These are phyloP conservation scores for Kazachstania sp. DNA, from an alignment of 1,139 yeast genomes.

Conservation along the genomic window DNA sequence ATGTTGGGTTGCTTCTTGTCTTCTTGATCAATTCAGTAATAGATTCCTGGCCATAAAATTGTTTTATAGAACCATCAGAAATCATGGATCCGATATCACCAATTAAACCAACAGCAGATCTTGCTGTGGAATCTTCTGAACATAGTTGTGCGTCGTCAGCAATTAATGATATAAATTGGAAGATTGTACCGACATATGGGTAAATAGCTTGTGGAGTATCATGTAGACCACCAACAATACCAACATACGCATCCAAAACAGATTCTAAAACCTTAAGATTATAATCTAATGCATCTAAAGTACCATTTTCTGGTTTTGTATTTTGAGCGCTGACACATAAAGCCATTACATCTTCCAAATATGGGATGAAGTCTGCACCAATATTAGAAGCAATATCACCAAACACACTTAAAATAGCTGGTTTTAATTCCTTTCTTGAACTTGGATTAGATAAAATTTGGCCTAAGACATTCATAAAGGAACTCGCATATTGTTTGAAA, in stretches of 20 bases:
- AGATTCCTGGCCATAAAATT: slow-evolving; percentile 65
- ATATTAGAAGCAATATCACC: slow-evolving; percentile 93
- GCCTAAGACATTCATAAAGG: slow-evolving; percentile 77
- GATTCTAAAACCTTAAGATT: slow-evolving; percentile 68
- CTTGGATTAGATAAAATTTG: slow-evolving; percentile 55
- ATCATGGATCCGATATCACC: slow-evolving; percentile 91
- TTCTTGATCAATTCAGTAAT: slow-evolving; percentile 65
- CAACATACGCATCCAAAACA: slow-evolving; percentile 89
- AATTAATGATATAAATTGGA: slow-evolving; percentile 56
- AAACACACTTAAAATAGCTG: slow-evolving; percentile 85
- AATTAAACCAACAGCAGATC: slow-evolving; percentile 76
- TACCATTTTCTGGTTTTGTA: slow-evolving; percentile 44
- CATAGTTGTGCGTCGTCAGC: slow-evolving; percentile 52
- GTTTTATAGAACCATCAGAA: slow-evolving; percentile 64
- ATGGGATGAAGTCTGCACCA: slow-evolving; percentile 66
- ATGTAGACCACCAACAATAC: slow-evolving; percentile 81
- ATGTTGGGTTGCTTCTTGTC: slow-evolving; percentile 56
- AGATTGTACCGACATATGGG: slow-evolving; percentile 61
- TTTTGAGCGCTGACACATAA: slow-evolving; percentile 39
- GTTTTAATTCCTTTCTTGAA: slow-evolving; percentile 73
- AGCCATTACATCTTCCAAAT: slow-evolving; percentile 69
- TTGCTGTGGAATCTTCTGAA: slow-evolving; percentile 56
- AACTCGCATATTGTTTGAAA: slow-evolving; percentile 66
- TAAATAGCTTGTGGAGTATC: slow-evolving; percentile 57
- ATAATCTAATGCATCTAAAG: slow-evolving; percentile 72